Conservation (phyloP, 2,329 filamentous ascomycete species). For the Pseudocercospora eumusae region DNA sequence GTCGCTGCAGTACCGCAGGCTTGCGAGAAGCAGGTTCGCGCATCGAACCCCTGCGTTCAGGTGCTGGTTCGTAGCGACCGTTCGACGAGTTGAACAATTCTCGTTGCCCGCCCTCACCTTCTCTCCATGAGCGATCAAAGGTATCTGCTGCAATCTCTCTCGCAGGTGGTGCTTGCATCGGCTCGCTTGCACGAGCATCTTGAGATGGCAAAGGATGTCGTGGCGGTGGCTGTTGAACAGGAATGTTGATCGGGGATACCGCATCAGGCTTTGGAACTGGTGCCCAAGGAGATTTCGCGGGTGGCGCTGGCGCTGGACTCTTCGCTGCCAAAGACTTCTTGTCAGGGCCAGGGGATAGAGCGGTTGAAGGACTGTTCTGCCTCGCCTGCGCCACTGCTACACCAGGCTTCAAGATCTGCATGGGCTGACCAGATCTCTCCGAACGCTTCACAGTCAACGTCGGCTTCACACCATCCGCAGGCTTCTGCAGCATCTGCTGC, state of each 20-base stretch:
- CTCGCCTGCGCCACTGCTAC: slow-evolving; percentile 43
- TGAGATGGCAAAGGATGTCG: slow-evolving; percentile 47
- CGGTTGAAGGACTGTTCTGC: slow-evolving; percentile 52
- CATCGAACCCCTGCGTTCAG: slow-evolving; percentile 70
- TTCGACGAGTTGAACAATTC: slow-evolving; percentile 96
- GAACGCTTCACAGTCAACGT: slow-evolving; percentile 40
- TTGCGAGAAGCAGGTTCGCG: slow-evolving; percentile 70
- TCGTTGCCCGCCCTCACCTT: slow-evolving; percentile 61
- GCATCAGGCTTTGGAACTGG: slow-evolving; percentile 81
- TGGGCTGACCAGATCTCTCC: slow-evolving; percentile 43
- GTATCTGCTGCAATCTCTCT: slow-evolving; percentile 94
- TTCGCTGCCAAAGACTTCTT: slow-evolving; percentile 75
- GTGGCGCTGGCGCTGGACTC: slow-evolving; percentile 67
- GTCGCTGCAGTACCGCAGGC: slow-evolving; percentile 76
- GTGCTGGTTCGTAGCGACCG: slow-evolving; percentile 85
- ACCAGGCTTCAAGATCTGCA: slow-evolving; percentile 54
- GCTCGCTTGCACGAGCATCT: slow-evolving; percentile 60
- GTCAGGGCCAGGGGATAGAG: slow-evolving; percentile 51
- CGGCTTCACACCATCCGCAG: slow-evolving; percentile 34
- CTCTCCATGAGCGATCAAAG: slow-evolving; percentile 83
- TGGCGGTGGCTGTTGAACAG: slow-evolving; percentile 45
- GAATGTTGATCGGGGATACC: slow-evolving; percentile 68
- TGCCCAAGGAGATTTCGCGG: slow-evolving; percentile 91
- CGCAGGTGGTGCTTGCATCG: slow-evolving; percentile 56
- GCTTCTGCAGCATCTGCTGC: slow-evolving; percentile 31